phyloP scores from a whole-genome alignment of 2,329 filamentous ascomycete species.

The Grosmannia serpens region DNA sequence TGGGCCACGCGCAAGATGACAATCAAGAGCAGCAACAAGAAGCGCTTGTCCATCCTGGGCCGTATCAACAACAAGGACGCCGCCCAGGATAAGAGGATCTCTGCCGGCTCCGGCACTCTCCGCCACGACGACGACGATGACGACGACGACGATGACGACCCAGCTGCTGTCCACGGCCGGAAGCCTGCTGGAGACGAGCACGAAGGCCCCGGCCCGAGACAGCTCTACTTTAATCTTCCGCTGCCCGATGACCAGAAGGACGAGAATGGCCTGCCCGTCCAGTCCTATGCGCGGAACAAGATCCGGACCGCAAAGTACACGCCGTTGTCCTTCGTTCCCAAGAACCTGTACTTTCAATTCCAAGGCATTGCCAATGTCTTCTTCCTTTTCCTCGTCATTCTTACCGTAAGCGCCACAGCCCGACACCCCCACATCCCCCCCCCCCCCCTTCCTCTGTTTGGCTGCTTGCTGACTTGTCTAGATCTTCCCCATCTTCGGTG shows the following conservation, averaged over 20 bases:
- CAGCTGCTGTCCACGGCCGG: neutral
- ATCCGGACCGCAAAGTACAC: constrained; percentile 98
- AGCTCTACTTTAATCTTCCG: constrained; percentile 76
- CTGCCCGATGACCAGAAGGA: constrained; percentile 66
- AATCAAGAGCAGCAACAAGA: constrained; percentile 61
- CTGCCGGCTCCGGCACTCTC: constrained; percentile 19
- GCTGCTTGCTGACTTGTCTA: constrained; percentile 23
- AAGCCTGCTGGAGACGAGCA: no score
- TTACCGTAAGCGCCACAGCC: constrained; percentile 59
- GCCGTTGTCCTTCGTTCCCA: constrained; percentile 84
- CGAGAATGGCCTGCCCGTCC: constrained; percentile 63
- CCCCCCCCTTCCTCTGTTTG: no score
- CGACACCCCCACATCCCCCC: neutral
- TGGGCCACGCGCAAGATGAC: constrained; percentile 92
- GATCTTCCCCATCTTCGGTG: constrained; percentile 96
- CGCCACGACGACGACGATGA: constrained; percentile 21
- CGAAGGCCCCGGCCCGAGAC: constrained; percentile 36
- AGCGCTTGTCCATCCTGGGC: constrained; percentile 73
- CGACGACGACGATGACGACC: constrained; percentile 24
- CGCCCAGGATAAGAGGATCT: constrained; percentile 57
- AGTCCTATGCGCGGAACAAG: constrained; percentile 78
- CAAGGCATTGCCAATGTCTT: constrained; percentile 98
- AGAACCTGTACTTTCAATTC: constrained; percentile 96
- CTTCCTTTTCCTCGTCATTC: constrained; percentile 91
- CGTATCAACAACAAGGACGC: constrained; percentile 56